Evolutionary conservation across 75 land plant genomes (phyloP).

Genomic region (Cupressus sempervirens): DNA sequence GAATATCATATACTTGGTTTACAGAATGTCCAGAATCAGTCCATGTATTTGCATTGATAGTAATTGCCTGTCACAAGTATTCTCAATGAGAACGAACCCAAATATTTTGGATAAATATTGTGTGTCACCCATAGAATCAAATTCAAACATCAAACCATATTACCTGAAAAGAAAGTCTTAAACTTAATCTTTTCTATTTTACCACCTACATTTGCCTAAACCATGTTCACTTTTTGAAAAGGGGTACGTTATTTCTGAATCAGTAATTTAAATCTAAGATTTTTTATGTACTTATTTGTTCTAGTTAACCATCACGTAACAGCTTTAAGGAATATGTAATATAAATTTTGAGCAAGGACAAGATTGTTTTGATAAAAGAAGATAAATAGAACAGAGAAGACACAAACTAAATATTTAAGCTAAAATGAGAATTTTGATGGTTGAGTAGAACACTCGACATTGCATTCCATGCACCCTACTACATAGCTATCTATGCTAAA

Average conservation of each 20-base stretch:
- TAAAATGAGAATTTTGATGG: not conserved
- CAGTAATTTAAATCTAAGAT: not conserved
- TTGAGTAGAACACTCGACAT: not conserved
- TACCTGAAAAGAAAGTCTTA: not conserved
- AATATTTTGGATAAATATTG: not conserved
- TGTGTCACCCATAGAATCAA: not conserved
- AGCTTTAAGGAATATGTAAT: not conserved
- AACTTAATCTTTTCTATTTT: not conserved
- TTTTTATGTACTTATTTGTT: not conserved
- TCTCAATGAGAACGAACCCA: not conserved
- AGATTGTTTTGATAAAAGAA: not conserved
- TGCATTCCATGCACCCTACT: not conserved
- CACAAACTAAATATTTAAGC: not conserved
- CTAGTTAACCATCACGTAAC: not conserved
- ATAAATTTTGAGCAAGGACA: not conserved
- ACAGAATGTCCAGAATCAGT: conserved; percentile 74
- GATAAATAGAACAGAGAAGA: not conserved
- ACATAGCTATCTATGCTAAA: not conserved
- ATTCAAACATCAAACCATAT: not conserved
- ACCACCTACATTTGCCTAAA: not conserved
- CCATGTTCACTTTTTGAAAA: not conserved
- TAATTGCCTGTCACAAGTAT: conserved; percentile 48
- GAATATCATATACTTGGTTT: conserved; percentile 78
- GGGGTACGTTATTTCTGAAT: not conserved
- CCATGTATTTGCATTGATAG: conserved; percentile 79